Evolutionary conservation across 805 yeast species (phyloP), one percentile per base, ranked within the genome.

Genomic region (Barnettozyma californica): DNA sequence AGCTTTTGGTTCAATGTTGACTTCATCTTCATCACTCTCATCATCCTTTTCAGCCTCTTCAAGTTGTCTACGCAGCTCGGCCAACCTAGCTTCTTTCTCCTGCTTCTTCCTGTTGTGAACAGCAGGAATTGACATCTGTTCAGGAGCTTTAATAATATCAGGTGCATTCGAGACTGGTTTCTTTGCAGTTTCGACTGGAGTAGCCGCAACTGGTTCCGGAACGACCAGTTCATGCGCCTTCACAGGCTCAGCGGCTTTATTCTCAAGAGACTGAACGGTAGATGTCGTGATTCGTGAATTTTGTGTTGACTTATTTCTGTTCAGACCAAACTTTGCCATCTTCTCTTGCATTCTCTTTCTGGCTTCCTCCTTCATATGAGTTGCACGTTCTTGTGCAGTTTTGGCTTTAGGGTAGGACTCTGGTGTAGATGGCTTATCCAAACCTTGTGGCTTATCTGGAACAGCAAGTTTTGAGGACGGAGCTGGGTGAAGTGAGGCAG

Each of bases 301-400:
- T 29, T 29, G 33, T 13, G 33, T 16, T 14, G 44, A 54, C 8
- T 67, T 16, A 73, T 68, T 67, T 61, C 80, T 70, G 20, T 74
- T 68, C 50, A 87, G 75, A 3, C 96, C 96, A 49, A 89, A 73
- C 53, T 83, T 85, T 3, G 95, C 95, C 59, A 89, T 73, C 58
- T 89, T 75, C 58, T 87, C 95, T 52, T 81, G 83, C 97, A 90
- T 89, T 66, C 87, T 78, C 59, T 83, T 81, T 57, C 78, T 78
- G 2, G 88, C 88, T 60, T 87, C 92, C 16, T 89, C 92, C 64
- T 87, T 89, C 46, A 88, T 81, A 58, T 79, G 77, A n/a, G 87
- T 84, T 5, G 94, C 78, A 51, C 95, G 73, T 41, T 86, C 91
- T 50, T 80, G 85, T 1, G 86, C 74, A 10, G 80, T 69, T 27